Evolutionary conservation across 371 early-diverging fungal species (phyloP), one percentile per base, ranked within the genome.

Genomic region (Syncephalastrum contaminatum): DNA sequence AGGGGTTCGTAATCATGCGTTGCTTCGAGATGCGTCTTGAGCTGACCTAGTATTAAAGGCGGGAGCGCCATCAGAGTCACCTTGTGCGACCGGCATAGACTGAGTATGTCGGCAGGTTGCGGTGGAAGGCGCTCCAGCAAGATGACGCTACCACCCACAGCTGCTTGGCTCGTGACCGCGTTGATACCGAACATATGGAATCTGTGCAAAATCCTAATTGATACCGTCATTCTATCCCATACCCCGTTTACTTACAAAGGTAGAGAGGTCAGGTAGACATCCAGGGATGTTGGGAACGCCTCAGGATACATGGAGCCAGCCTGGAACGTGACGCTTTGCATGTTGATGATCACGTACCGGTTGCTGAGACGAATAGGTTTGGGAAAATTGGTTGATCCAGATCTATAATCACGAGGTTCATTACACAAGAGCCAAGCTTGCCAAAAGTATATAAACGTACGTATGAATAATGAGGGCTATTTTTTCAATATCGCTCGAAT

Each of bases 331-430:
- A 49, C 16, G n/a, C 18, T 49, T 49, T 48, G 57, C 5, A 55
- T 39, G 13, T 50, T 10, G 1, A 52, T 27, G 13, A 58, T 25
- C 15, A 61, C 24, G 36, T 55, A 55, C 15, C 59, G 58, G 43
- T 66, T 61, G 48, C 66, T 66, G 21, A 62, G 52, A 40, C 48
- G 51, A n/a, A 66, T 66, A 13, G 66, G 66, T 30, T 66, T 66
- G 12, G 66, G 66, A 20, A 58, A 54, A 19, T 46, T 19, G 12
- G 66, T 66, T 4, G 62, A 53, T 6, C 66, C 66, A 13, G 66
- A 66, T 20, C 66, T 66, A 59, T 41, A 20, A 12, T 12, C 14
- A 53, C 18, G 10, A 4, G 7, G 8, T 4, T 39, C 20, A 16
- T 1, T 51, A 21, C 20, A 5, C n/a, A 44, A 19, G 3, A 15